Base-by-base conservation (phyloP, 1,139 yeast species). In the Taphrina confusa region DNA sequence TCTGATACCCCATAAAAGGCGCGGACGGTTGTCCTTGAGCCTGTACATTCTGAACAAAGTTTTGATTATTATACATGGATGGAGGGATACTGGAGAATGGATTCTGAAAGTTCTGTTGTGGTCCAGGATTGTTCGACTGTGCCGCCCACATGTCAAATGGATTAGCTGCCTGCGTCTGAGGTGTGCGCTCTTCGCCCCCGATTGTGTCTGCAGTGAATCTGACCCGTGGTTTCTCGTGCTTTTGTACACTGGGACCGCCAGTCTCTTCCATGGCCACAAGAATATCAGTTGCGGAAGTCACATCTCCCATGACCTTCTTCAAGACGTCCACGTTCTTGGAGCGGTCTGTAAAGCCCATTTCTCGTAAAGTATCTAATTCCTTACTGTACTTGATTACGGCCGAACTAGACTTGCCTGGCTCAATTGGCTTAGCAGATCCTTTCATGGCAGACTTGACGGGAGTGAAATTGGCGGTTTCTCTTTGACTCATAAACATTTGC, bases 111-210 rank as follows among this genome's bases (percentile, higher is more conserved):
- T 52, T 36, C 65, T 47, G 18, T 63, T 54, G 34, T 71, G 63
- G 69, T 71, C 5, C 84, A 63, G 81, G 74, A 4, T 76, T 74
- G 8, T 37, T 37, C 25, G 25, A 18, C 8, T 81, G 81, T 4
- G 79, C 76, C 4, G 16, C 34, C 34, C 62, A 59, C 57, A 40
- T 33, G 57, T 11, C 65, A 63, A 20, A 64, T 25, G 46, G 57
- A 25, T 23, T 65, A 61, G 33, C 63, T 28, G 18, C 50, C 54
- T 63, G 78, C 80, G 57, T 75, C 73, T 20, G 80, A 75, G 61
- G 82, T 71, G 28, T 77, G 76, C 52, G 80, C 79, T 46, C 79
- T 68, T 1, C 86, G 85, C 50, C 68, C 65, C 45, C 79, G 78
- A 34, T 81, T 68, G 64, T 78, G 75, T 5, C 86, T 85, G 57